Evolutionary conservation across 208 protist genomes (phyloP), one percentile per base, ranked within the genome.

Genomic region (Herpetomonas samuelpessoai): DNA sequence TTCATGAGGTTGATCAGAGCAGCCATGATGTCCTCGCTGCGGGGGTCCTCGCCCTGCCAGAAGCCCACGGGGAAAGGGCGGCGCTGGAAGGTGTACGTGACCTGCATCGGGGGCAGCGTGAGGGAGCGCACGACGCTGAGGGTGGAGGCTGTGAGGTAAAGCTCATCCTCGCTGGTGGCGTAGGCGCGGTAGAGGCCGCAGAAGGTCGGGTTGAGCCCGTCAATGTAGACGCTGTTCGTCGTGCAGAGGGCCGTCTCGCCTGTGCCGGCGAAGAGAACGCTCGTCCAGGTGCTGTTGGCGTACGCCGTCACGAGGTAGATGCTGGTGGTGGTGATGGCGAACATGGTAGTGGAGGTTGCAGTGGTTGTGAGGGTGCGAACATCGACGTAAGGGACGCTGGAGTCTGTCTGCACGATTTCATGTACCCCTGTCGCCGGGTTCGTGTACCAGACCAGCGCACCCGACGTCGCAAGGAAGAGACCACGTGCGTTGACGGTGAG

Each of bases 31-130:
- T 75, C 68, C 10, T 63, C 60, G 63, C 48, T 38, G 41, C 16
- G 6, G 56, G 48, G 51, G 41, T 51, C 38, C 25, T 62, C 19
- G 14, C 46, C 31, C 25, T 66, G 51, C 3, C 54, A 50, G 24
- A 83, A 83, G 46, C 67, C 46, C 14, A 86, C 21, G 1, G 85
- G 85, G 30, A 84, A 80, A 1, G 85, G 81, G 2, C 58, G 65
- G 26, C 65, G 63, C 16, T 9, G 12, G n/a, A 88, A 60, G 2
- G 46, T 24, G 26, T 49, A 29, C 21, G 18, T 14, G 2, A 87
- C 63, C 27, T 53, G 22, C 25, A 69, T 66, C 30, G 79, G 76
- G 2, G 66, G 64, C 26, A 83, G 66, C 12, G 54, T 57, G 22
- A 86, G 50, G 24, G 68, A 50, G 31, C 68, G 81, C 53, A 92